Evolutionary conservation across 2,329 filamentous ascomycete genomes (phyloP).

Genomic region (Beauveria bassiana): DNA sequence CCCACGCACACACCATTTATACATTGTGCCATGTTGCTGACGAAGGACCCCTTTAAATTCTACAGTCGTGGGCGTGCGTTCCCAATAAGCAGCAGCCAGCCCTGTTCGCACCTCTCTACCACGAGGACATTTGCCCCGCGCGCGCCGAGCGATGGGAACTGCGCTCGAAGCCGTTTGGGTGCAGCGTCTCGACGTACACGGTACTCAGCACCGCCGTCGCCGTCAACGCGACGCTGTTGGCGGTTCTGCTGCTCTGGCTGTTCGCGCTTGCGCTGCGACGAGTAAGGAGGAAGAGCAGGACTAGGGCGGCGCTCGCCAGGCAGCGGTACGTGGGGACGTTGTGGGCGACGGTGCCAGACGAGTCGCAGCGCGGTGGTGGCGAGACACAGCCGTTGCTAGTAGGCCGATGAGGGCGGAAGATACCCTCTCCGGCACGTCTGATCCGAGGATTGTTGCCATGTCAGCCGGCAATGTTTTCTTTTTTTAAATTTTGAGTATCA

Average conservation of each 20-base stretch:
- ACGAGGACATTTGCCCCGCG: constrained; percentile 44
- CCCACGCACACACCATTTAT: too few species aligned
- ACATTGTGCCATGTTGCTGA: neutral
- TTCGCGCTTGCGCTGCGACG: neutral
- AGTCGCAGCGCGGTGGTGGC: neutral
- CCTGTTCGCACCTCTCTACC: constrained; percentile 42
- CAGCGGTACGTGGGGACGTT: neutral
- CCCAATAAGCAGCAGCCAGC: constrained; percentile 39
- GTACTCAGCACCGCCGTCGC: constrained; percentile 22
- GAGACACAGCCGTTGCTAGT: constrained; percentile 17
- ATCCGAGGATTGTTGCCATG: neutral
- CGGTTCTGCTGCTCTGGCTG: constrained; percentile 19
- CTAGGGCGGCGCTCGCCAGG: neutral
- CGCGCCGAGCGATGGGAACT: constrained; percentile 35
- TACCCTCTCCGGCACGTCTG: neutral
- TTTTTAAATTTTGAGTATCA: too few species aligned
- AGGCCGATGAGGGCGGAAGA: neutral
- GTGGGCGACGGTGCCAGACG: neutral
- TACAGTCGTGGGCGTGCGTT: constrained; percentile 45
- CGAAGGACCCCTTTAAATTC: neutral
- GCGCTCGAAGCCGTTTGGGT: constrained; percentile 28
- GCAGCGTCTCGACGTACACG: constrained; percentile 28
- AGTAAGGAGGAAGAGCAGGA: neutral
- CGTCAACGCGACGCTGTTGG: constrained; percentile 21
- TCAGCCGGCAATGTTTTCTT: neutral